Evolutionary conservation across 164 flowering plant species (phyloP), one percentile per base, ranked within the genome.

Genomic region (Aristolochia contorta): DNA sequence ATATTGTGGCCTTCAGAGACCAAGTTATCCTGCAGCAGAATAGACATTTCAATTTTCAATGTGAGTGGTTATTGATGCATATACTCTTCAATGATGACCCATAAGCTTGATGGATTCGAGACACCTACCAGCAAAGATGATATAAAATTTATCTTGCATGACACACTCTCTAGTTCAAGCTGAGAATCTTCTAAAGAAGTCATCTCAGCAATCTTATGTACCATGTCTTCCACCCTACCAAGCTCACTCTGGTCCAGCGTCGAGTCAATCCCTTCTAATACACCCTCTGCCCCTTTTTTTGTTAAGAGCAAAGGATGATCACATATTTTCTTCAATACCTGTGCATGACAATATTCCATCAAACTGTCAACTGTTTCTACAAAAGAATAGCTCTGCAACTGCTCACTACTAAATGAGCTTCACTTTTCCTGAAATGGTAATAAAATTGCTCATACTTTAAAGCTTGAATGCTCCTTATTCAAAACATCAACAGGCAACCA

Each of bases 311-410:
- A 78, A 13, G 99, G 97, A 81, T 94, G 99, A 73, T 94, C 99
- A 79, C 99, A 91, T 68, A 94, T 94, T 68, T 94, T 94, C 73
- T 94, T 94, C 79, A 94, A 60, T 45, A 94, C 80, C 99, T 94
- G 80, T n/a, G 20, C 49, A 57, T 73, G 43, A 58, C 41, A 41
- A 43, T 3, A 58, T 12, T 27, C 12, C 1, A 8, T 53, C 30
- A 22, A 4, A 27, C 16, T 56, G 46, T 37, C 7, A 37, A 10
- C 43, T 10, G 12, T 8, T 7, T 37, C 43, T 6, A 37, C 9
- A 37, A 37, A 37, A 7, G 43, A 37, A 37, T 37, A 37, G 1
- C 7, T 37, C 43, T 37, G 10, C 1, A 37, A 37, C 43, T 37
- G 12, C 43, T 37, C 12, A 37, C 43, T 37, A 37, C 43, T 3